Evolutionary conservation across 1,139 yeast species (phyloP).

Genomic region (Sugiyamaella novakii): DNA sequence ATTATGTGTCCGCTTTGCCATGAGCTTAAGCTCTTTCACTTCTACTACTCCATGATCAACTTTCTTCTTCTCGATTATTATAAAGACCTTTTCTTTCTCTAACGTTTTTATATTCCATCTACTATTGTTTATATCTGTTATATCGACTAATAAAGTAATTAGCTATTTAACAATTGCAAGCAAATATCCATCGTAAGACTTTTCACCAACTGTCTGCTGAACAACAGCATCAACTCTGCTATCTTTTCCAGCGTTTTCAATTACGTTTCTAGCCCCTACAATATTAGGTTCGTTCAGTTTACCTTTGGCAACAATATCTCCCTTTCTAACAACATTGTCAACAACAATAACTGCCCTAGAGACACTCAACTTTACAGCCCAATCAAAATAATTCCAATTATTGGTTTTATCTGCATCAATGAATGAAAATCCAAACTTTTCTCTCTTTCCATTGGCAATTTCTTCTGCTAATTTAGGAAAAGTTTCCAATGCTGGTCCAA

Average conservation of each 20-base stretch:
- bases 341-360: conserved; percentile 27
- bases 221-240: conserved; percentile 24
- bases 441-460: conserved; percentile 18
- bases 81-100: too few species aligned
- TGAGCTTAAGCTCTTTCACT: too few species aligned
- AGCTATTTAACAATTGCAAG: conserved; percentile 21
- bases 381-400: conserved; percentile 26
- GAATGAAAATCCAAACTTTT: conserved; percentile 26
- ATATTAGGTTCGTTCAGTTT: conserved; percentile 10
- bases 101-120: too few species aligned
- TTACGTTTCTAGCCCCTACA: conserved; percentile 21
- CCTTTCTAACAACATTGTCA: conserved; percentile 27
- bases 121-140: too few species aligned
- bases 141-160: too few species aligned
- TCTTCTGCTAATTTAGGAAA: conserved; percentile 23
- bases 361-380: conserved; percentile 25
- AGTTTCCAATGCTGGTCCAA: conserved; percentile 29
- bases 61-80: too few species aligned
- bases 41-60: too few species aligned
- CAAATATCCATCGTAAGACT: conserved; percentile 26
- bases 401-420: conserved; percentile 30
- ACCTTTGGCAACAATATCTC: conserved; percentile 14
- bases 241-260: conserved; percentile 24
- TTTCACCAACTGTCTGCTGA: conserved; percentile 27
- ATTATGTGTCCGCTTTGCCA: too few species aligned